Evolutionary conservation across 2,329 filamentous ascomycete genomes (phyloP), one percentile per base, ranked within the genome.

Genomic region (Exserohilum turcica): DNA sequence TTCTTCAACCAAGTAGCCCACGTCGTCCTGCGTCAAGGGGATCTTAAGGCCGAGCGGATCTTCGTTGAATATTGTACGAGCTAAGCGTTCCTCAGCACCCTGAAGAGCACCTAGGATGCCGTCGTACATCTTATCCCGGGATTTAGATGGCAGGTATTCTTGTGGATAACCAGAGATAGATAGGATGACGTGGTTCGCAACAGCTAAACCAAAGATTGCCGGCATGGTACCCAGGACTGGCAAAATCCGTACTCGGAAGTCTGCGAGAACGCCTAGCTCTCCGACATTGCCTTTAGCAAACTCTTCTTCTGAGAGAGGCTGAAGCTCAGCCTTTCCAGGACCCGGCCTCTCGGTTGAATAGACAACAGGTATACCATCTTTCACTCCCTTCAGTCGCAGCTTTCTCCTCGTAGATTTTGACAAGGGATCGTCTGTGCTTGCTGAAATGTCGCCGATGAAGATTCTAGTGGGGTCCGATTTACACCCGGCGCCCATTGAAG

Each of bases 211-310:
- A 73, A 99, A 99, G 0, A 97, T 88, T 2, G 94, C 93, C 0
- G 94, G 94, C 92, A 99, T 97, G 0, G 94, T 99, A 0, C 94
- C 94, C 3, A 99, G 78, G 0, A 99, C 94, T 0, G 94, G 94
- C 7, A 99, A 77, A 52, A 99, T 99, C n/a, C 94, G 84, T 8
- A 96, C 91, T 19, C 94, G 84, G 74, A 99, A 99, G 71, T 96
- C 92, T 1, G 92, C 90, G 44, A 99, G 82, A 0, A 95, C 90
- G 37, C 92, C 90, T 0, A 97, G 81, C 61, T 97, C 92, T 21
- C 89, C 88, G 0, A 97, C 91, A 15, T 86, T 81, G 15, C 94
- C 94, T 75, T 94, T 96, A 42, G 85, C 76, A 67, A 92, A 94
- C 71, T 97, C 92, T 43, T 94, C 91, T 56, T 96, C 92, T 0